These are phyloP conservation scores for Licmophora abbreviata DNA, from an alignment of 108 stramenopile species.

Conservation along the genomic window DNA sequence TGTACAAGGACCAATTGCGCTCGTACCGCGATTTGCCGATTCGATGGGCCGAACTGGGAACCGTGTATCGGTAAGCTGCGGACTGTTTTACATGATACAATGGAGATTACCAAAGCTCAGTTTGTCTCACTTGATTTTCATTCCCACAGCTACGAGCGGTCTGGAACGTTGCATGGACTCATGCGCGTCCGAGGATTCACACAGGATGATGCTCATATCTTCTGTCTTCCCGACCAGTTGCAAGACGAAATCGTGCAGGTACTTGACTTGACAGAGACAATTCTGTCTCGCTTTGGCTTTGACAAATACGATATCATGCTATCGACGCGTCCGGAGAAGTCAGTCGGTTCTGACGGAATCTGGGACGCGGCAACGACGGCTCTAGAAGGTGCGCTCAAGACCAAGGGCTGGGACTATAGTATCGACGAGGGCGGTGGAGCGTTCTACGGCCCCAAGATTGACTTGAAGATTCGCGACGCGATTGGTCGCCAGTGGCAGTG, in stretches of 20 bases:
- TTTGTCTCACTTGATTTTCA: conserved; percentile 1
- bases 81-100: too few species aligned
- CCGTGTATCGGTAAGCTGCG: conserved; percentile 77
- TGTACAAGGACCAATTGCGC: conserved; percentile 91
- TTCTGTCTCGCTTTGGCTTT: conserved; percentile 92
- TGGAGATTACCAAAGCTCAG: too few species aligned
- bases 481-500: conserved; percentile 98
- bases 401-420: conserved; percentile 89
- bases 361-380: conserved; percentile 89
- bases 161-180: conserved; percentile 93
- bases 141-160: conserved; percentile 77
- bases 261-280: conserved; percentile 80
- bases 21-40: conserved; percentile 94
- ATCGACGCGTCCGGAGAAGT: conserved; percentile 91
- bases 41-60: conserved; percentile 95
- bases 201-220: conserved; percentile 98
- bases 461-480: conserved; percentile 96
- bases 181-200: conserved; percentile 97
- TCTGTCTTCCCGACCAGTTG: conserved; percentile 94
- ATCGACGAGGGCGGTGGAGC: conserved; percentile 97
- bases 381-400: conserved; percentile 76
- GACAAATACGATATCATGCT: conserved; percentile 94
- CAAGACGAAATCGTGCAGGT: conserved; percentile 92
- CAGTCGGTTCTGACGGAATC: conserved; percentile 91
- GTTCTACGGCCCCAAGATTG: conserved; percentile 98